phyloP scores from a whole-genome alignment of 108 stramenopile species.

The Skeletonema potamos region DNA sequence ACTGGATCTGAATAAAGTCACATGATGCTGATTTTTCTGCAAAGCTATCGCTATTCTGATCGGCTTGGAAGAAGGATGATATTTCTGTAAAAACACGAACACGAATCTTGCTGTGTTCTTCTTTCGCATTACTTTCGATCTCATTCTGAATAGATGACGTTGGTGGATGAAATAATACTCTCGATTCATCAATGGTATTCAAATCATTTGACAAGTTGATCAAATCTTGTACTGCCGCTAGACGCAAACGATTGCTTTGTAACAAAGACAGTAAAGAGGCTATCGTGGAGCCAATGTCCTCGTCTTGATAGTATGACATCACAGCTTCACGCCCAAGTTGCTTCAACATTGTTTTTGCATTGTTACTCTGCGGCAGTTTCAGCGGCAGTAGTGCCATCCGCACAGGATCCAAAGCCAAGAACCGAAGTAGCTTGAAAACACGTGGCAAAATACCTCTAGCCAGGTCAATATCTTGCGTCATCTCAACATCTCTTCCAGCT shows the following conservation, averaged over 20 bases:
- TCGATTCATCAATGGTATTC: conserved; percentile 19
- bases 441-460: conserved; percentile 20
- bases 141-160: not conserved
- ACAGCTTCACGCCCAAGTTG: conserved; percentile 5
- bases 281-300: conserved; percentile 33
- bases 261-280: conserved; percentile 19
- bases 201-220: conserved; percentile 33
- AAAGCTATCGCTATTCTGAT: not conserved
- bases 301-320: conserved; percentile 1
- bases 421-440: conserved; percentile 14
- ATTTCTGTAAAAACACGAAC: conserved; percentile 27
- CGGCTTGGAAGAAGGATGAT: not conserved
- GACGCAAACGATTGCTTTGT: not conserved
- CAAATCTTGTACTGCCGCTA: conserved; percentile 33
- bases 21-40: not conserved
- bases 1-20: not conserved
- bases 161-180: conserved; percentile 29
- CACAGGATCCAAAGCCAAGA: conserved; percentile 26
- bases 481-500: not conserved
- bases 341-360: not conserved
- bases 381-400: conserved; percentile 7
- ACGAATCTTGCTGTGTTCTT: conserved; percentile 7
- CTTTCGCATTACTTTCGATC: not conserved
- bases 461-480: conserved; percentile 7
- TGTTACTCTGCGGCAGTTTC: not conserved